Base-by-base conservation (phyloP, 495 filamentous ascomycete genomes). In the Hyaloscypha variabilis region DNA sequence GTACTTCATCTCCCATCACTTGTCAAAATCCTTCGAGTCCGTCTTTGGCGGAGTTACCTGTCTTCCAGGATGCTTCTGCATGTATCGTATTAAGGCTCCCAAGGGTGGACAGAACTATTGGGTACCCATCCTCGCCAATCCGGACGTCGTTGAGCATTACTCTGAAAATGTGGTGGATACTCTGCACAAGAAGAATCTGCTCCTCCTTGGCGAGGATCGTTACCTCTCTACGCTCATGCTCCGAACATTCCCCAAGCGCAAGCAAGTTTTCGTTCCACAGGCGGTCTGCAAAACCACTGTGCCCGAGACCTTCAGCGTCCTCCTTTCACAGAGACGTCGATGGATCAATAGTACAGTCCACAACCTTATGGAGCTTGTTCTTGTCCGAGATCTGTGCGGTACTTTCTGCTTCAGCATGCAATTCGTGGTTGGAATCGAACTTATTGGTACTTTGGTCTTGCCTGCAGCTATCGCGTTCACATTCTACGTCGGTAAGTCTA, bases 331-430 rank as follows among this genome's bases (percentile, higher is more conserved):
- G 75, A 89, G 96, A 30, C 88, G 96, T 73, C 85, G 96, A 71
- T 99, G 96, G 96, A 99, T 99, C 78, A 99, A 99, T 85, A 96
- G 92, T 77, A 99, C 96, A 1, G 91, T 99, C 42, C 96, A 99
- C 80, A 99, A 99, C 71, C 81, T 98, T 51, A 96, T 99, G 88
- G 96, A 99, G 76, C 86, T 99, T 23, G 91, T 97, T 29, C 86
- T 98, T 6, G 96, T 99, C 28, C 85, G 93, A 58, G 96, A 99
- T 80, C 85, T 99, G 6, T 99, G 96, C 73, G 96, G 96, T 56
- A 99, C 96, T 0, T 99, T 99, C 80, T 99, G 96, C 83, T 99
- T 99, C 82, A 96, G 91, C 78, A 99, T 99, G 96, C 96, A 99
- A 76, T 98, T 98, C 73, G 90, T 98, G 60, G 90, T 99, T 63